Percentiles rank a stretch among this genome's conserved stretches.
These are phyloP conservation scores for Candida boleticola DNA, from an alignment of 805 yeast genomes.

Conservation along the genomic window DNA sequence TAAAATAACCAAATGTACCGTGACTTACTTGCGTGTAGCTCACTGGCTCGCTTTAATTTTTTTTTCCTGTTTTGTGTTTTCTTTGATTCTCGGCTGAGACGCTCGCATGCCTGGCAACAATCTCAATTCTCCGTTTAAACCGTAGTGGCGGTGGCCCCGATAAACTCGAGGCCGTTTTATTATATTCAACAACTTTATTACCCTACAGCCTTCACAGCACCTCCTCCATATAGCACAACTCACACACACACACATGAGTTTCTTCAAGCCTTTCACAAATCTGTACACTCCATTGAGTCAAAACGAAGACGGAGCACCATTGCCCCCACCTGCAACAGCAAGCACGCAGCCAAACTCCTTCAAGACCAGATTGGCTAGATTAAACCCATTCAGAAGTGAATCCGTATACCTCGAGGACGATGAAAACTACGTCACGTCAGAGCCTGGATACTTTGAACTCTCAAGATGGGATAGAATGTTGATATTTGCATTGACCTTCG, in stretches of 20 bases:
- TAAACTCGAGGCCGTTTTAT: no score
- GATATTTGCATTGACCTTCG: slow-evolving; percentile 43
- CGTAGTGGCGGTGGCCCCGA: no score
- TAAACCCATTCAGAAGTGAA: slow-evolving; percentile 38
- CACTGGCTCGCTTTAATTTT: no score
- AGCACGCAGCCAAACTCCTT: slow-evolving; percentile 20
- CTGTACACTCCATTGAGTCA: slow-evolving; percentile 32
- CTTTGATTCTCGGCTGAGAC: no score
- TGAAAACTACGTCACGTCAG: slow-evolving; percentile 41
- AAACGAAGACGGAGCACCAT: slow-evolving; percentile 30
- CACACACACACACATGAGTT: slow-evolving; percentile 35
- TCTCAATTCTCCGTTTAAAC: no score
- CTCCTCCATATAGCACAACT: no score
- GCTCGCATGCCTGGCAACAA: no score
- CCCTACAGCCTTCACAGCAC: no score
- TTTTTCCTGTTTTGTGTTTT: no score
- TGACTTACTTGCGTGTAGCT: no score
- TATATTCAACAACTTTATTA: no score
- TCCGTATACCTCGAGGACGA: slow-evolving; percentile 42
- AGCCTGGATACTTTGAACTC: slow-evolving; percentile 43
- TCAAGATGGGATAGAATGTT: slow-evolving; percentile 48
- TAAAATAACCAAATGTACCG: not conserved
- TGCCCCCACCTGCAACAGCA: slow-evolving; percentile 38
- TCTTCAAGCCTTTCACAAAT: slow-evolving; percentile 32
- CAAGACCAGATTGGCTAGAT: slow-evolving; percentile 27